Evolutionary conservation across 768 basidiomycete genomes (phyloP), one percentile per base, ranked within the genome.

Genomic region (Tulasnella sp.): DNA sequence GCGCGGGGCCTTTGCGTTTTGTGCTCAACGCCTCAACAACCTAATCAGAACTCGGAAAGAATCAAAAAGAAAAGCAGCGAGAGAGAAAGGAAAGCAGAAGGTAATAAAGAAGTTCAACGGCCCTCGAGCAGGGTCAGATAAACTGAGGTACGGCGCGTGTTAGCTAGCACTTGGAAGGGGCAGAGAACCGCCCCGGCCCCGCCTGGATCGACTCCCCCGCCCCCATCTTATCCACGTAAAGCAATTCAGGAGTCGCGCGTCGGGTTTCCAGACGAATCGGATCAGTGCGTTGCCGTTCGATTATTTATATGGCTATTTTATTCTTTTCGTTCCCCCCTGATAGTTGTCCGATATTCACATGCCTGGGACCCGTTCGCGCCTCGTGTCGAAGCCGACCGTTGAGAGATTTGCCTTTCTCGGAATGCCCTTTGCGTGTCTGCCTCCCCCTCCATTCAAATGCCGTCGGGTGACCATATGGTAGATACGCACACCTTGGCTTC

Each of bases 401-500:
- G 17, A 3, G 58, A 64, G 58, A 64, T 64, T 64, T 64, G 58
- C 58, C 58, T 64, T 64, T 34, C 29, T 64, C 29, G 58, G 58
- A 64, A 64, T 6, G 25, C 58, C 58, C 25, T 14, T 34, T 64
- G 29, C 58, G 42, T 8, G 42, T 17, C 17, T 42, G 9, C 17
- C 17, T 17, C 17, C 9, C 42, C 8, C 42, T 17, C 42, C 42
- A 64, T 34, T 64, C 58, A 64, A 64, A 64, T 25, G 58, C 58
- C 58, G 58, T 64, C 58, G 58, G 58, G 58, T 64, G 58, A 64
- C 58, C 58, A 64, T 64, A 64, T 64, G 58, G 58, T 34, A 64
- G 29, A 9, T 52, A 7, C 9, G 11, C 1, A 25, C 22, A 64
- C 11, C 29, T 34, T 25, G 31, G 58, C 58, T 64, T 64, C 58